These are phyloP conservation scores for Alternaria gaisen DNA, from an alignment of 2,329 filamentous ascomycete genomes.

Conservation along the genomic window DNA sequence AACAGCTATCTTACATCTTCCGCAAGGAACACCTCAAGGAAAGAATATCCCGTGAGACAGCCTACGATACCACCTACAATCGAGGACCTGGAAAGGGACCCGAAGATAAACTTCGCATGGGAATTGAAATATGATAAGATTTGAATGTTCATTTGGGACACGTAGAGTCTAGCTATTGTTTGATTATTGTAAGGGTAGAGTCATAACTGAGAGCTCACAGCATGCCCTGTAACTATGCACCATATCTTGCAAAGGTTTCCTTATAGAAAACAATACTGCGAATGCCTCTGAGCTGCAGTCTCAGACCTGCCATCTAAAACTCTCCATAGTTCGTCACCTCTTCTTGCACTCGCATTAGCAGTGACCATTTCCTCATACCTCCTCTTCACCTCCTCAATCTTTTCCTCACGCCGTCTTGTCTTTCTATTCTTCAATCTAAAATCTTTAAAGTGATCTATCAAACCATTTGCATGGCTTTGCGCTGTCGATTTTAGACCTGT, in stretches of 20 bases:
- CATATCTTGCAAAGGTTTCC: background rate
- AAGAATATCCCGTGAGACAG: background rate
- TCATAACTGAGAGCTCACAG: background rate
- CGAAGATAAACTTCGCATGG: background rate
- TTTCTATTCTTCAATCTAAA: background rate
- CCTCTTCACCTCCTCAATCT: background rate
- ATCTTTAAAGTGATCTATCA: background rate
- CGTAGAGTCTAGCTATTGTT: background rate
- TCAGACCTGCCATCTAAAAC: background rate
- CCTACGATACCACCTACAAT: background rate
- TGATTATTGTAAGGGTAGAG: background rate
- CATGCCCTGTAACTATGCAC: background rate
- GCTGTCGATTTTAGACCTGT: background rate
- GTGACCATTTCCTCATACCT: background rate
- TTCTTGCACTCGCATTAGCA: background rate
- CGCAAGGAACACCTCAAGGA: background rate
- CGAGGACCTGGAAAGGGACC: background rate
- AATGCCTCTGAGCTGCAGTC: background rate
- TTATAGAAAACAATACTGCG: background rate
- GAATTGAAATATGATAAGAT: background rate
- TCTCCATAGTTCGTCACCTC: background rate
- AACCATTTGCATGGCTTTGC: background rate
- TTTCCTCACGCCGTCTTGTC: background rate
- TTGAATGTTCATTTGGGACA: background rate
- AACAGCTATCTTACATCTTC: background rate